A percentile compares a stretch with the other conserved stretches of the same genome.
Evolutionary conservation across 106 monocot genomes (phyloP).

Genomic region (Xerophyta viscosa): DNA sequence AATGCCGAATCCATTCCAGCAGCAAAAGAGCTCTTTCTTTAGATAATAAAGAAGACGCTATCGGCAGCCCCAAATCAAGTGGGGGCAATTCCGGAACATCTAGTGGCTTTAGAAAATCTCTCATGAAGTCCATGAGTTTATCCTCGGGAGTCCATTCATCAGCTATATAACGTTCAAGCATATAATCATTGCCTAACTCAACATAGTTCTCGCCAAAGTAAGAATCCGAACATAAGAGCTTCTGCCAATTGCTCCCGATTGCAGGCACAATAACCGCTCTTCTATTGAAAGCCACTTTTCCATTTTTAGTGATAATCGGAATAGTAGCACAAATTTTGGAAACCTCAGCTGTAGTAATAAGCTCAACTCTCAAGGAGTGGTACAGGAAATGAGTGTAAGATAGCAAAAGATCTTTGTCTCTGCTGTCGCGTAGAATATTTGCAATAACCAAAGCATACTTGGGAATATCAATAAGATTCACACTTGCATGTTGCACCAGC

Average conservation of each 20-base stretch:
- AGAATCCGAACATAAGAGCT: background rate
- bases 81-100: background rate
- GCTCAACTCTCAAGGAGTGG: background rate
- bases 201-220: background rate
- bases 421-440: background rate
- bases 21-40: background rate
- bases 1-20: conserved; percentile 4
- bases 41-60: background rate
- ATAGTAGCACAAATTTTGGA: background rate
- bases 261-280: background rate
- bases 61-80: background rate
- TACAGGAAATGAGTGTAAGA: conserved; percentile 2
- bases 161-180: background rate
- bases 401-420: background rate
- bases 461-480: background rate
- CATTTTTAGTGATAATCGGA: background rate
- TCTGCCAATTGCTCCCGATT: conserved; percentile 1
- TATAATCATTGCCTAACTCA: conserved; percentile 1
- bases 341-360: background rate
- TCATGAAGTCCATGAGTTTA: background rate
- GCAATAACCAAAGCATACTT: background rate
- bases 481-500: background rate
- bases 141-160: background rate
- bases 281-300: background rate
- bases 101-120: background rate